Conservation (phyloP, 305 asterid genomes). For the Nicotiana rustica region DNA sequence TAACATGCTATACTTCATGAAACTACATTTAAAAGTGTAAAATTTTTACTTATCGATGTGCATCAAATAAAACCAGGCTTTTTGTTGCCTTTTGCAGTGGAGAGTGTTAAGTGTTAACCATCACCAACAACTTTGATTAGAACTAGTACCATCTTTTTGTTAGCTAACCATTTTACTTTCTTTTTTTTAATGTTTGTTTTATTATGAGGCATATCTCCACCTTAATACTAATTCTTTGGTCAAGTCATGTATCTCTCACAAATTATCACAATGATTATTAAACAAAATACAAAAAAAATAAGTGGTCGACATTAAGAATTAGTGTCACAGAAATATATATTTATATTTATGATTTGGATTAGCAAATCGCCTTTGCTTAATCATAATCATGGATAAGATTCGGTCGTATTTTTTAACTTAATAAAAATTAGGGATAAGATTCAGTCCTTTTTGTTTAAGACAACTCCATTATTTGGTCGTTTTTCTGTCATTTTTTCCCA, state of each 20-base stretch:
- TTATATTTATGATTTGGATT: background rate
- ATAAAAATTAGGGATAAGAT: background rate
- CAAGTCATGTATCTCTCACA: background rate
- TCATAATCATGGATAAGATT: constrained; percentile 24
- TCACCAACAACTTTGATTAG: constrained; percentile 33
- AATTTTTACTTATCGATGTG: background rate
- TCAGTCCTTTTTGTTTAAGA: constrained; percentile 14
- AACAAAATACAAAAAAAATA: background rate
- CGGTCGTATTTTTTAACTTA: background rate
- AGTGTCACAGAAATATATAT: background rate
- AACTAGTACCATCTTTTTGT: constrained; percentile 28
- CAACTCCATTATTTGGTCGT: background rate
- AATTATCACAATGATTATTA: constrained; percentile 8
- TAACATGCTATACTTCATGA: background rate
- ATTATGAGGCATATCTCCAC: background rate
- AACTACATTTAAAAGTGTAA: background rate
- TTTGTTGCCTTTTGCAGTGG: background rate
- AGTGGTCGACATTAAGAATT: constrained; percentile 7
- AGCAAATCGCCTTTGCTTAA: background rate
- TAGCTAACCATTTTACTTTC: background rate
- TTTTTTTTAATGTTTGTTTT: background rate
- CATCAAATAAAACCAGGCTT: background rate
- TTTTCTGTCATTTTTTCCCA: background rate
- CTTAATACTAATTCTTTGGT: too few relatives aligned
- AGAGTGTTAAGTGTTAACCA: constrained; percentile 4